phyloP scores from a whole-genome alignment of 2,329 filamentous ascomycete genomes.

The Ceratocystis harringtonii region DNA sequence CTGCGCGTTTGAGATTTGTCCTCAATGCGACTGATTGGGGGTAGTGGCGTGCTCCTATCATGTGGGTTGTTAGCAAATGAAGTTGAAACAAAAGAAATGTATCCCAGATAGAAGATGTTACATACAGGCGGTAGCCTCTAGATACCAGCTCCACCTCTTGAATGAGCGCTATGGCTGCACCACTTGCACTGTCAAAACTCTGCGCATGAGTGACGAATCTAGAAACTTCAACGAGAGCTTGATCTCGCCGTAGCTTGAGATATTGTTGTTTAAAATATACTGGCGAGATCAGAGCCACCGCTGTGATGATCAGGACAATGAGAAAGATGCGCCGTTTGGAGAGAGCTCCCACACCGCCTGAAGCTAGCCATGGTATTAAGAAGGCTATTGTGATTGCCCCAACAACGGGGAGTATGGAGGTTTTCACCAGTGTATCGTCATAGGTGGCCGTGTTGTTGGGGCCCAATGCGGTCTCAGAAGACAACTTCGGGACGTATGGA shows the following conservation, averaged over 20 bases:
- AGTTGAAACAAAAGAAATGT: conserved; percentile 17
- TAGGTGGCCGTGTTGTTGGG: conserved; percentile 21
- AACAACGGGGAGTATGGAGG: conserved; percentile 39
- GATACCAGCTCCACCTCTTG: conserved; percentile 95
- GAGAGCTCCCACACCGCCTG: conserved; percentile 29
- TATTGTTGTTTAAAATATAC: conserved; percentile 64
- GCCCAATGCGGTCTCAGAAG: neutral
- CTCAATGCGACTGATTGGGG: conserved; percentile 84
- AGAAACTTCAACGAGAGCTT: conserved; percentile 55
- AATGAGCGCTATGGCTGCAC: conserved; percentile 64
- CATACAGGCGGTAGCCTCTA: conserved; percentile 71
- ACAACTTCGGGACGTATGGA: conserved; percentile 10
- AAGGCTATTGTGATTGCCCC: conserved; percentile 56
- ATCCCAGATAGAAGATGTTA: conserved; percentile 15
- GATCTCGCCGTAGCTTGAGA: conserved; percentile 61
- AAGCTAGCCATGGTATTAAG: conserved; percentile 55
- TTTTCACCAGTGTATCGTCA: conserved; percentile 25
- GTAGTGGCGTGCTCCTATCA: conserved; percentile 65
- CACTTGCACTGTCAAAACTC: conserved; percentile 62
- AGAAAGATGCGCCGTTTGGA: conserved; percentile 42
- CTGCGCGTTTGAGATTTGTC: conserved; percentile 64
- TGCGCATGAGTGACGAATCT: conserved; percentile 60
- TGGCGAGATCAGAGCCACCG: conserved; percentile 45
- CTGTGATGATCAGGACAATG: conserved; percentile 30
- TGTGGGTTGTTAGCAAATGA: conserved; percentile 17